Conservation (phyloP, 108 stramenopile species). For the Bacterosira constricta region DNA sequence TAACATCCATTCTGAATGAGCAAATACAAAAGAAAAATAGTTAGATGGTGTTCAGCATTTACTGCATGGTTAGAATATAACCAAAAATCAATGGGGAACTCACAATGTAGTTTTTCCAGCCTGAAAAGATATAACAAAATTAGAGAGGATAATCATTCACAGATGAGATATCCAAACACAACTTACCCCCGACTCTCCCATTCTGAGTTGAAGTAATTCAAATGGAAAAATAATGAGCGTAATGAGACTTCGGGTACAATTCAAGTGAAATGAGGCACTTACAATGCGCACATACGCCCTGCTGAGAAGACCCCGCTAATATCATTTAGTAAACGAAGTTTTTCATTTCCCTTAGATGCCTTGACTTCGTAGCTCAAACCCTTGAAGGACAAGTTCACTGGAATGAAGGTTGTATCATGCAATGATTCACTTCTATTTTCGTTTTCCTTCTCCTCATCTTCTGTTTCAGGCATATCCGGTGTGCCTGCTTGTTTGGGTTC, state of each 20-base stretch:
- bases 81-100: not conserved
- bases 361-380: constrained; percentile 41
- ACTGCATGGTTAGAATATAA: too few relatives aligned
- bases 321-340: constrained; percentile 31
- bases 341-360: constrained; percentile 27
- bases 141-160: not conserved
- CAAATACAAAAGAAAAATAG: not conserved
- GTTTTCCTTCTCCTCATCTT: constrained; percentile 14
- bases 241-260: too few relatives aligned
- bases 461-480: constrained; percentile 7
- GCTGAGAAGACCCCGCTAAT: constrained; percentile 35
- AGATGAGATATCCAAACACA: too few relatives aligned
- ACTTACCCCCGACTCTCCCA: too few relatives aligned
- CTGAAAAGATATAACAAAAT: not conserved
- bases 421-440: not conserved
- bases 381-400: constrained; percentile 39
- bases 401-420: constrained; percentile 24
- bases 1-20: constrained; percentile 44
- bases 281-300: constrained; percentile 45
- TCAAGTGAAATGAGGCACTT: not conserved
- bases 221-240: too few relatives aligned
- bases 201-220: too few relatives aligned
- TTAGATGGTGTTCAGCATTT: not conserved
- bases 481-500: constrained; percentile 22
- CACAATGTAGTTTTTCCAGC: constrained; percentile 28